Conservation (phyloP, 148 eudicot species). For the Chenopodium berlandieri region DNA sequence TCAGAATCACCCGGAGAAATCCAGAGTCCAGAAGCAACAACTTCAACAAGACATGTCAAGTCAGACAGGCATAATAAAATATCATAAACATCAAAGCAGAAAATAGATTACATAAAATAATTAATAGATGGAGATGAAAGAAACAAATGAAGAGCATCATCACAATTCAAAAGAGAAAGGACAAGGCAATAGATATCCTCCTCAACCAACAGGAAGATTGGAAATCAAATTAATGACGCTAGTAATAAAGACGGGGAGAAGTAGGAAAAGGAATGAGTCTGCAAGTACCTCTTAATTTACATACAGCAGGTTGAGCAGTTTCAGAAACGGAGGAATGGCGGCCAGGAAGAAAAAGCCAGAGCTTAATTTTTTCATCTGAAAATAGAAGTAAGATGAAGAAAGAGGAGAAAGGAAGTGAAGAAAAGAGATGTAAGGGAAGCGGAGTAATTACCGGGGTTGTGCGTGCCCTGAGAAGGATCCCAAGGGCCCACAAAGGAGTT, state of each 20-base stretch:
- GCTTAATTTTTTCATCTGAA: constrained; percentile 90
- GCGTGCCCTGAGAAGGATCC: constrained; percentile 97
- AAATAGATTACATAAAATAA: background rate
- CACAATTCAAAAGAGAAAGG: no score
- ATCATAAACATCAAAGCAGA: background rate
- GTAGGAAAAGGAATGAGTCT: background rate
- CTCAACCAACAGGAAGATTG: background rate
- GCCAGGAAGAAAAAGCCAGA: constrained; percentile 94
- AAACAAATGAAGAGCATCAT: no score
- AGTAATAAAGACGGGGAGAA: background rate
- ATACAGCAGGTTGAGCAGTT: constrained; percentile 68
- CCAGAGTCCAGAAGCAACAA: constrained; percentile 90
- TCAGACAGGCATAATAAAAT: background rate
- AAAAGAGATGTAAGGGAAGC: background rate
- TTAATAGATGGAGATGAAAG: no score
- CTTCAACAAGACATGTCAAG: constrained; percentile 28
- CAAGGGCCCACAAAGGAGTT: constrained; percentile 97
- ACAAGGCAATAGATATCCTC: background rate
- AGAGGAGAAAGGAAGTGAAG: background rate
- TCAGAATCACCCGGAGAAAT: constrained; percentile 94
- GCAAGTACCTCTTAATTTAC: constrained; percentile 69
- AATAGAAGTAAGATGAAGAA: background rate
- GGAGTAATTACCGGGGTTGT: constrained; percentile 73
- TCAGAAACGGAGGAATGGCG: constrained; percentile 60
- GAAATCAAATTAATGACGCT: background rate